These are phyloP conservation scores for Epithemia pelagica DNA, from an alignment of 108 stramenopile genomes.

Conservation along the genomic window DNA sequence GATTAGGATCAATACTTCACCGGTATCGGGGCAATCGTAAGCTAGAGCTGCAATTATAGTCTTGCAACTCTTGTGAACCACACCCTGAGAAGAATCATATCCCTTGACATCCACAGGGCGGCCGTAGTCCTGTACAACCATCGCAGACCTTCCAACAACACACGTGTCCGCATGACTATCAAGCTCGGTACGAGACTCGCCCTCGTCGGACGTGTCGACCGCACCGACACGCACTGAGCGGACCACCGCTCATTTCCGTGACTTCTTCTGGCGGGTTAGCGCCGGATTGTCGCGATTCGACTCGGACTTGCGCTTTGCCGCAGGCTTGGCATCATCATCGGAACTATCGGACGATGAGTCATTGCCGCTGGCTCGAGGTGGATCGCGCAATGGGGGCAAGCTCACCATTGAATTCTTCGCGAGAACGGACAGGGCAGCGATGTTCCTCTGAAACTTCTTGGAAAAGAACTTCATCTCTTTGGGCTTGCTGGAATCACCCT, in stretches of 20 bases:
- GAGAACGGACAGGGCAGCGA: neutral
- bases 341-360: too few relatives aligned
- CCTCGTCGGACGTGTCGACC: neutral
- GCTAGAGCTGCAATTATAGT: neutral
- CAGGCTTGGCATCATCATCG: too few relatives aligned
- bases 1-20: conserved; percentile 13
- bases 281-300: too few relatives aligned
- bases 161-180: conserved; percentile 37
- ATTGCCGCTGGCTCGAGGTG: neutral
- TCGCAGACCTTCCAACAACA: conserved; percentile 10
- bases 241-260: neutral
- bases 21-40: conserved; percentile 5
- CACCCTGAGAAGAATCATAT: neutral
- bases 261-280: neutral
- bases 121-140: conserved; percentile 2
- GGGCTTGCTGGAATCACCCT: neutral
- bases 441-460: neutral
- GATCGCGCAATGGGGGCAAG: too few relatives aligned
- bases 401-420: too few relatives aligned
- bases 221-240: neutral
- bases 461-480: neutral
- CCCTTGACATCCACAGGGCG: neutral
- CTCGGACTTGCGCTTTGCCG: too few relatives aligned
- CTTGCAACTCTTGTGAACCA: neutral
- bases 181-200: conserved; percentile 22